These are phyloP conservation scores for Aureobasidium sp. DNA, from an alignment of 2,329 filamentous ascomycete genomes.

Conservation along the genomic window DNA sequence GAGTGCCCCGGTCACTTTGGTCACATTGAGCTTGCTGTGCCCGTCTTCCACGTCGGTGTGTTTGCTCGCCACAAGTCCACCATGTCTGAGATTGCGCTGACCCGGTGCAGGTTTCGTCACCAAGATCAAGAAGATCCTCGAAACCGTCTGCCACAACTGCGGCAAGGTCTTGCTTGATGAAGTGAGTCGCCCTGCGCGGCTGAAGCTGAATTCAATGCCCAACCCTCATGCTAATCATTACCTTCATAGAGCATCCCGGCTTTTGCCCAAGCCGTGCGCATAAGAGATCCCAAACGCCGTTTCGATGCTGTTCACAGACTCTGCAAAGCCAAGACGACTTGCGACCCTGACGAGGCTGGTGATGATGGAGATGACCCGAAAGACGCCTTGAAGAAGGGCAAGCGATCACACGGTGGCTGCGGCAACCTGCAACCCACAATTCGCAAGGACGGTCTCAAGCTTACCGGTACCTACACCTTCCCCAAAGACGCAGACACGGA, in stretches of 20 bases:
- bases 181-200: conserved; percentile 66
- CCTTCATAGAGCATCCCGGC: conserved; percentile 66
- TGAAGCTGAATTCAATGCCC: conserved; percentile 19
- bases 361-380: conserved; percentile 55
- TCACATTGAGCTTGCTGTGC: conserved; percentile 94
- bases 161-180: conserved; percentile 95
- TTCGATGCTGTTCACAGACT: conserved; percentile 89
- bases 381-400: conserved; percentile 44
- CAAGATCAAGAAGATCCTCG: conserved; percentile 98
- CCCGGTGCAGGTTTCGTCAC: conserved; percentile 77
- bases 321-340: conserved; percentile 80
- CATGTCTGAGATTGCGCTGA: conserved; percentile 16
- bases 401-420: conserved; percentile 70
- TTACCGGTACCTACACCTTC: conserved; percentile 67
- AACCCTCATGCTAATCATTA: conserved; percentile 21
- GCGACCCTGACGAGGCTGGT: conserved; percentile 65
- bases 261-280: conserved; percentile 71
- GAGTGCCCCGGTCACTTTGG: conserved; percentile 98
- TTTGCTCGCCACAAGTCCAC: conserved; percentile 13
- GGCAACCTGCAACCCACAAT: conserved; percentile 86
- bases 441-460: conserved; percentile 74
- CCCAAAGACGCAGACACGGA: conserved; percentile 66
- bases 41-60: conserved; percentile 78
- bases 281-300: conserved; percentile 86
- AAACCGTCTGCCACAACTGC: conserved; percentile 98